Evolutionary conservation across 2,329 filamentous ascomycete genomes (phyloP).

Genomic region (Xylaria sp.): DNA sequence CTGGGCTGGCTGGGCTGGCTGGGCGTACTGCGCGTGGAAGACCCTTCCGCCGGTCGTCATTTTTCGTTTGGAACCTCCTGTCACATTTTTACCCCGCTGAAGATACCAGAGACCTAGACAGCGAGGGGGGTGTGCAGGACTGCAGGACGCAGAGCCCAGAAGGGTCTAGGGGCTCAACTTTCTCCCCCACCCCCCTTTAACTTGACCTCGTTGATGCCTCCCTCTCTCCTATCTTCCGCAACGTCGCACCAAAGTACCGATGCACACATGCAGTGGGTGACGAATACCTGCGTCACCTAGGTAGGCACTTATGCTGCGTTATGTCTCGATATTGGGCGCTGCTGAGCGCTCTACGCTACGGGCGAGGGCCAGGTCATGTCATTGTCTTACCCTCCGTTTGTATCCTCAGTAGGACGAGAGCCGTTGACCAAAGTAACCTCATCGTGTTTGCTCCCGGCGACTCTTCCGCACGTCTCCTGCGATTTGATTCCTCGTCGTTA

Average conservation of each 20-base stretch:
- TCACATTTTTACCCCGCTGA: slow-evolving; percentile 24
- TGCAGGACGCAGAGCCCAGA: slow-evolving; percentile 9
- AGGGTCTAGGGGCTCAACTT: slow-evolving; percentile 9
- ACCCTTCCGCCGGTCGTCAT: slow-evolving; percentile 17
- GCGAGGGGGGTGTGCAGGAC: too few relatives aligned
- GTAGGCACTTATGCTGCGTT: slow-evolving; percentile 16
- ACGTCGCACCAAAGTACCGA: slow-evolving; percentile 21
- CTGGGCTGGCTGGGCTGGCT: too few relatives aligned
- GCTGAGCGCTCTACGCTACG: slow-evolving; percentile 11
- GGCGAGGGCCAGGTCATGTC: slow-evolving; percentile 27
- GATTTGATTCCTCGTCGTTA: slow-evolving; percentile 13
- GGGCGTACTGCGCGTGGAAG: slow-evolving; percentile 4
- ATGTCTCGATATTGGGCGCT: slow-evolving; percentile 22
- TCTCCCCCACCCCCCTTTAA: slow-evolving; percentile 4
- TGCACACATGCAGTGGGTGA: slow-evolving; percentile 28
- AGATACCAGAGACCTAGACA: slow-evolving; percentile 4
- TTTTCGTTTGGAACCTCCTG: slow-evolving; percentile 15
- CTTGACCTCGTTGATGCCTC: slow-evolving; percentile 1
- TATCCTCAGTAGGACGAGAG: slow-evolving; percentile 30
- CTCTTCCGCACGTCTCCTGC: slow-evolving; percentile 12
- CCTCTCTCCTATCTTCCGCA: slow-evolving; percentile 9
- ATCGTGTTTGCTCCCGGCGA: slow-evolving; percentile 29
- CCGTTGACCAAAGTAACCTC: slow-evolving; percentile 28
- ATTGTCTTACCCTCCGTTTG: slow-evolving; percentile 37
- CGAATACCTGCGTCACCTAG: slow-evolving; percentile 29